Conservation (phyloP, 2,329 filamentous ascomycete genomes). For the Alternaria solani region DNA sequence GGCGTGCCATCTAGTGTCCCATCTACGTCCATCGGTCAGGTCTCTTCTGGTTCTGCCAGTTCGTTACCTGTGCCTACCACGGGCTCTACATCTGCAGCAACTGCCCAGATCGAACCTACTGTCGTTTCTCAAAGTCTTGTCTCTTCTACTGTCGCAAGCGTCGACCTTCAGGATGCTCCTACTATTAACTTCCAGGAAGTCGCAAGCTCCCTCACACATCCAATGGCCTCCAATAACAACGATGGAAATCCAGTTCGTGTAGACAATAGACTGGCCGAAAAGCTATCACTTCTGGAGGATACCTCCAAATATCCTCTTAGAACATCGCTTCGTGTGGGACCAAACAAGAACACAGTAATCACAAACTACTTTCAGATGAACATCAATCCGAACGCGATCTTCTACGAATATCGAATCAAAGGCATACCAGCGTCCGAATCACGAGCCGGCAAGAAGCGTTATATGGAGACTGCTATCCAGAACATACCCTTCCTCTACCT, state of each 20-base stretch:
- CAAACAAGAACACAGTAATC: background rate
- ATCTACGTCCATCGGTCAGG: background rate
- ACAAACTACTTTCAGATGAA: background rate
- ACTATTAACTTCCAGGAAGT: background rate
- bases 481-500: background rate
- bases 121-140: background rate
- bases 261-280: background rate
- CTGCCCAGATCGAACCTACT: background rate
- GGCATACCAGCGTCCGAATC: too few species aligned
- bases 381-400: background rate
- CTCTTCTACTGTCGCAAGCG: background rate
- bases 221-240: too few species aligned
- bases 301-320: background rate
- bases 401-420: background rate
- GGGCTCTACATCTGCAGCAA: background rate
- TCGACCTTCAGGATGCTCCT: background rate
- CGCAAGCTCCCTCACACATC: too few species aligned
- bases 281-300: background rate
- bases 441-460: background rate
- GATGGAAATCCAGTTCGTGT: too few species aligned
- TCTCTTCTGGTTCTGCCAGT: background rate
- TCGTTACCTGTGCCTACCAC: background rate
- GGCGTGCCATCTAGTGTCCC: background rate
- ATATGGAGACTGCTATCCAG: background rate
- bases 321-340: background rate